These are phyloP conservation scores for Ceratopteris richardii DNA, from an alignment of 75 land plant genomes.

Conservation along the genomic window DNA sequence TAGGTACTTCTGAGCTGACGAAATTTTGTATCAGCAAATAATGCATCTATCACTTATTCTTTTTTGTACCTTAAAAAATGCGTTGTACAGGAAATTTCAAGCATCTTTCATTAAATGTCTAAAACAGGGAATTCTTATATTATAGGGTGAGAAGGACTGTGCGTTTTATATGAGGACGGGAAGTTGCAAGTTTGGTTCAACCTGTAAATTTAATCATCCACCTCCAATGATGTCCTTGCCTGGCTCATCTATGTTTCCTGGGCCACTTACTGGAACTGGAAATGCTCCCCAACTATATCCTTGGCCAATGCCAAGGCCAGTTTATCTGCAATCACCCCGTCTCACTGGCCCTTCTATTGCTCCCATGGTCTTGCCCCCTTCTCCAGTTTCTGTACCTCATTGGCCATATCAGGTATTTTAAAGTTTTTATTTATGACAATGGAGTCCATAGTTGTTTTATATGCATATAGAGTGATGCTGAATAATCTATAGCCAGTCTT, in stretches of 20 bases:
- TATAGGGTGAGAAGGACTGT: conserved; percentile 65
- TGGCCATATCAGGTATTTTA: conserved; percentile 50
- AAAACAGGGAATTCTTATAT: no score
- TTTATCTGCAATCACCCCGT: conserved; percentile 38
- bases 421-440: no score
- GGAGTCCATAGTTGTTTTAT: no score
- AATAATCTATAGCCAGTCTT: no score
- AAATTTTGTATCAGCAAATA: no score
- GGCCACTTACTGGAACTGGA: conserved; percentile 23
- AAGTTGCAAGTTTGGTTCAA: conserved; percentile 54
- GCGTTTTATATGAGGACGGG: conserved; percentile 67
- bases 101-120: no score
- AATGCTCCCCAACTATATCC: conserved; percentile 42
- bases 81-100: no score
- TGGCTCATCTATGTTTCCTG: conserved; percentile 6
- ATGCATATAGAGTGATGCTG: no score
- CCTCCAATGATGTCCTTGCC: conserved; percentile 30
- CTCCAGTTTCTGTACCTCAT: conserved; percentile 42
- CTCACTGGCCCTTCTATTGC: conserved; percentile 38
- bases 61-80: no score
- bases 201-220: conserved; percentile 76
- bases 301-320: conserved; percentile 46
- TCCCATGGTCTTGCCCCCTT: conserved; percentile 35
- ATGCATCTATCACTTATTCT: no score
- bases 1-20: no score